Conservation (phyloP, 2,329 filamentous ascomycete genomes). For the Colletotrichum brevisporum region DNA sequence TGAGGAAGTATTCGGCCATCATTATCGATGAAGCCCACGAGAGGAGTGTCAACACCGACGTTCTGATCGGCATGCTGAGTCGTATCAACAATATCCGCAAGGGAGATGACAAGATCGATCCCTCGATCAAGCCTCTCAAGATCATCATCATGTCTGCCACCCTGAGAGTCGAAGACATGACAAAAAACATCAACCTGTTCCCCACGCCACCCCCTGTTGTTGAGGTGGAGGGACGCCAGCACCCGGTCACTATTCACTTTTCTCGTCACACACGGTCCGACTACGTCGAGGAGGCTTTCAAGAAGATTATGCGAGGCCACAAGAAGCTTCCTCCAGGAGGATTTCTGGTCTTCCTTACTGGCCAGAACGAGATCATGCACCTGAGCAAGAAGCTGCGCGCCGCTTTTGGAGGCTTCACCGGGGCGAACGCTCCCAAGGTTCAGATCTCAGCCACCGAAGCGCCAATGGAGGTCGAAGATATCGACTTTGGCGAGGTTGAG, state of each 20-base stretch:
- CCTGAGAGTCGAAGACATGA: constrained; percentile 89
- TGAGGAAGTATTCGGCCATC: constrained; percentile 92
- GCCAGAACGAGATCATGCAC: constrained; percentile 89
- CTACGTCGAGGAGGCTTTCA: constrained; percentile 91
- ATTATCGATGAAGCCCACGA: constrained; percentile 98
- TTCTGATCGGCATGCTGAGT: constrained; percentile 97
- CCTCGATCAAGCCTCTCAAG: constrained; percentile 83
- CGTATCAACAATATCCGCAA: constrained; percentile 88
- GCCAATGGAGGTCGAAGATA: constrained; percentile 86
- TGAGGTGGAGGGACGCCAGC: constrained; percentile 92
- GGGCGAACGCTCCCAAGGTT: constrained; percentile 75
- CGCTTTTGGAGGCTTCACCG: constrained; percentile 71
- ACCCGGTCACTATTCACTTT: constrained; percentile 91
- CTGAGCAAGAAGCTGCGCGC: constrained; percentile 85
- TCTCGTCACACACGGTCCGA: constrained; percentile 85
- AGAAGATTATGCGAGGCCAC: constrained; percentile 89
- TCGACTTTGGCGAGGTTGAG: constrained; percentile 81
- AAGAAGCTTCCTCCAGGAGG: constrained; percentile 90
- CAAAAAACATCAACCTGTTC: constrained; percentile 86
- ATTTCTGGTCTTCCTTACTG: constrained; percentile 94
- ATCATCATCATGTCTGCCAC: constrained; percentile 99
- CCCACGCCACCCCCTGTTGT: constrained; percentile 83
- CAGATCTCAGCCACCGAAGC: constrained; percentile 83
- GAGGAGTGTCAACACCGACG: constrained; percentile 96
- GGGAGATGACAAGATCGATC: constrained; percentile 80